phyloP scores from a whole-genome alignment of 208 protist species.

The Acanthamoeba lenticulata region DNA sequence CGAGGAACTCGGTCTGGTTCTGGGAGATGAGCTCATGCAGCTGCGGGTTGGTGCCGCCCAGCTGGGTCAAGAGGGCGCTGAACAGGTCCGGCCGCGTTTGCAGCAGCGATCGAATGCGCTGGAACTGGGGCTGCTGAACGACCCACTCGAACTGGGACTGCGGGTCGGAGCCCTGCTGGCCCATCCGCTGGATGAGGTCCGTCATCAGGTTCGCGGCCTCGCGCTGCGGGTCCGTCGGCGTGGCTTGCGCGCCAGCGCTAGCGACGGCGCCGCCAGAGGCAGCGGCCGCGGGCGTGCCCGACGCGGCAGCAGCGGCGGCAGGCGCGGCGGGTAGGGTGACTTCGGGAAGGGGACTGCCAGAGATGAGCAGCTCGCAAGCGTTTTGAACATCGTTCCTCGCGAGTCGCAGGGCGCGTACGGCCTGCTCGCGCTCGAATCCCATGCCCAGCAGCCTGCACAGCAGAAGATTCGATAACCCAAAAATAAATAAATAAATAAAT shows the following conservation, averaged over 20 bases:
- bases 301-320: neutral
- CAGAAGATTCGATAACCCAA: neutral
- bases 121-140: slow-evolving; percentile 1
- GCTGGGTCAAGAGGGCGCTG: neutral
- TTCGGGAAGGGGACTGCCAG: neutral
- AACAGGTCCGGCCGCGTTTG: neutral
- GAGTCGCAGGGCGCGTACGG: neutral
- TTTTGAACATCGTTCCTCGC: neutral
- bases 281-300: neutral
- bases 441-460: neutral
- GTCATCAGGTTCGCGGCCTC: slow-evolving; percentile 8
- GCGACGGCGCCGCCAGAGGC: neutral
- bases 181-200: neutral
- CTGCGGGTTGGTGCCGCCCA: slow-evolving; percentile 29
- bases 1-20: slow-evolving; percentile 31
- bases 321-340: neutral
- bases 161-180: neutral
- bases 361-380: slow-evolving; percentile 20
- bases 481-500: neutral
- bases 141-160: slow-evolving; percentile 14
- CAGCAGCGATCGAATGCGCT: neutral
- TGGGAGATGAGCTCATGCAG: slow-evolving; percentile 17
- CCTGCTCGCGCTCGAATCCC: slow-evolving; percentile 14
- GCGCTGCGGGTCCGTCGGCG: neutral
- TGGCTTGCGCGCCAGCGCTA: neutral